A percentile compares a stretch with the other conserved stretches of the same genome.
phyloP scores from a whole-genome alignment of 352 stramenopile genomes.

The Globisporangium rhizosaccharum region DNA sequence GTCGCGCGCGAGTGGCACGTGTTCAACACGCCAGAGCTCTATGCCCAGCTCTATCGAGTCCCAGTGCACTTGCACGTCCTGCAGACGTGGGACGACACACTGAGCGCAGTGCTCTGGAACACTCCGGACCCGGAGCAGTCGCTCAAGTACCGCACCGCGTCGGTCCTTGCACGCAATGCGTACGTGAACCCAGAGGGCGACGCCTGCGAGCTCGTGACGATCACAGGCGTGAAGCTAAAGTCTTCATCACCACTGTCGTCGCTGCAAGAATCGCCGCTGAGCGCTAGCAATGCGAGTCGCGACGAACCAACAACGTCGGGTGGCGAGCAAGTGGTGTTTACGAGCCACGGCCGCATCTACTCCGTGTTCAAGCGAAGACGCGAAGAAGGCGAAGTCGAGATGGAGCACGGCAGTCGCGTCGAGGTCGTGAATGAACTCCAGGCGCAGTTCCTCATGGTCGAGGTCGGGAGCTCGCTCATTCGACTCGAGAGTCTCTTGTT shows the following conservation, averaged over 20 bases:
- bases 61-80: slow-evolving; percentile 6
- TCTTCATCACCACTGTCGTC: background rate
- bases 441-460: slow-evolving; percentile 11
- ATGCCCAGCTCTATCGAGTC: slow-evolving; percentile 3
- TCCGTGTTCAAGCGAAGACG: background rate
- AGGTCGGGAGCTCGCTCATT: slow-evolving; percentile 5
- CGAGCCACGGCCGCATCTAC: slow-evolving; percentile 6
- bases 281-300: background rate
- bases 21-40: slow-evolving; percentile 8
- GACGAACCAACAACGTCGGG: background rate
- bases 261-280: no score
- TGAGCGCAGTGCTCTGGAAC: slow-evolving; percentile 12
- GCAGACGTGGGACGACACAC: slow-evolving; percentile 1
- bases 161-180: background rate
- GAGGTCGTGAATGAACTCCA: slow-evolving; percentile 10
- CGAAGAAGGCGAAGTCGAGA: background rate
- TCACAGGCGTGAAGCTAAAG: slow-evolving; percentile 6
- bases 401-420: slow-evolving; percentile 6
- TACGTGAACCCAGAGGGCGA: background rate
- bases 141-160: background rate
- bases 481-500: slow-evolving; percentile 8
- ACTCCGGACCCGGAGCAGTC: slow-evolving; percentile 2
- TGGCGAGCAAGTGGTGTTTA: slow-evolving; percentile 2
- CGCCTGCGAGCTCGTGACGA: slow-evolving; percentile 1
- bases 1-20: slow-evolving; percentile 3